Evolutionary conservation across 305 asterid genomes (phyloP).

Genomic region (Ilex paraguariensis): DNA sequence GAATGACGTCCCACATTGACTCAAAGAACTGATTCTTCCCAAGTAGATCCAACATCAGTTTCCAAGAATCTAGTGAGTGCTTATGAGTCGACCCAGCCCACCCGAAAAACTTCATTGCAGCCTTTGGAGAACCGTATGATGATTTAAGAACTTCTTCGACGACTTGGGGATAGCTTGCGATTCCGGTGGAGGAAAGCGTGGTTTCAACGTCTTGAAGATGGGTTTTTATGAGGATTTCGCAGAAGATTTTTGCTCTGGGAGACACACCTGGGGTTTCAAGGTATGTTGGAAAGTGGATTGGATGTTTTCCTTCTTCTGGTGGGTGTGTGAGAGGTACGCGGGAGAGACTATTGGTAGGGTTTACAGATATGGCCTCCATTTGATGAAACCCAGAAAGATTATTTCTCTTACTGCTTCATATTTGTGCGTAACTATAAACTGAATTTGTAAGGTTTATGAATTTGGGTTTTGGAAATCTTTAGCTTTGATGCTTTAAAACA

Average conservation of each 20-base stretch:
- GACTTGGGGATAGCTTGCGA: constrained; percentile 43
- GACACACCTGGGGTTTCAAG: not conserved
- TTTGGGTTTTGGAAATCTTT: no score
- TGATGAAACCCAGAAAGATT: no score
- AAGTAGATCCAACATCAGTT: constrained; percentile 61
- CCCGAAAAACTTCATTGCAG: constrained; percentile 56
- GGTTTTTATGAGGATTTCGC: constrained; percentile 41
- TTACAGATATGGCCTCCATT: no score
- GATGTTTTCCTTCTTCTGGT: no score
- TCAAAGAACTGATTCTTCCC: constrained; percentile 65
- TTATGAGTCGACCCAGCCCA: constrained; percentile 47
- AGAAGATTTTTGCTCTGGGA: constrained; percentile 34
- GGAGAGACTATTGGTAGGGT: no score
- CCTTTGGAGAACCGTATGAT: constrained; percentile 41
- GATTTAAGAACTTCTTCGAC: constrained; percentile 45
- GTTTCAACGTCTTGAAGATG: constrained; percentile 41
- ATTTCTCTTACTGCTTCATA: no score
- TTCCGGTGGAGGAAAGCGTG: constrained; percentile 33
- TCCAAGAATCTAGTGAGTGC: constrained; percentile 55
- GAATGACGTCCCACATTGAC: constrained; percentile 74
- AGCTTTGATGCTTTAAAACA: no score
- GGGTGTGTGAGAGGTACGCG: no score
- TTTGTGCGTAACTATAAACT: no score
- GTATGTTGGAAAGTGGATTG: no score
- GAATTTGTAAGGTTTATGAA: no score